A percentile compares a stretch with the other conserved stretches of the same genome.
phyloP scores from a whole-genome alignment of 1,284 basidiomycete genomes.

The Ustilago xerochloae region DNA sequence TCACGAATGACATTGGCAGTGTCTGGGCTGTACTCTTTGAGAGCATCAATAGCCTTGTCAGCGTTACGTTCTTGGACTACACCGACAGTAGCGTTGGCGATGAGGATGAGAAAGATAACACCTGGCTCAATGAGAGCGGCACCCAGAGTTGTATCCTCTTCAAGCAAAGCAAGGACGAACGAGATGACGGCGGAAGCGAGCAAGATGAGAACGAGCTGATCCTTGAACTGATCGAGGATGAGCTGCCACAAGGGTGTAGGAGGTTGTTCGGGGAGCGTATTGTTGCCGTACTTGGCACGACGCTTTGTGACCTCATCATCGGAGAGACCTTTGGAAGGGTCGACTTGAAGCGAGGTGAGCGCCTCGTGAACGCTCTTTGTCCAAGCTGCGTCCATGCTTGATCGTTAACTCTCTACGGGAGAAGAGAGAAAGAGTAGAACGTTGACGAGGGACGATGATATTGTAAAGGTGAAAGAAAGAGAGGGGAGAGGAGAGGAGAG shows the following conservation, averaged over 20 bases:
- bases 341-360: conserved; percentile 52
- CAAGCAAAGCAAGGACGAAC: conserved; percentile 63
- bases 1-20: conserved; percentile 60
- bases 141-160: conserved; percentile 61
- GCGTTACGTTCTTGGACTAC: conserved; percentile 67
- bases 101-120: conserved; percentile 67
- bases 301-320: conserved; percentile 47
- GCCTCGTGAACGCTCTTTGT: conserved; percentile 59
- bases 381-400: conserved; percentile 64
- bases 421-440: not conserved
- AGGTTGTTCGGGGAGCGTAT: conserved; percentile 82
- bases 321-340: conserved; percentile 56
- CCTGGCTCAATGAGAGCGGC: conserved; percentile 66
- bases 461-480: not conserved
- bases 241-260: conserved; percentile 91
- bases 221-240: conserved; percentile 91
- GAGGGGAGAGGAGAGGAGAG: not conserved
- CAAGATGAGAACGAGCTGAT: conserved; percentile 67
- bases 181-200: conserved; percentile 66
- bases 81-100: conserved; percentile 67
- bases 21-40: conserved; percentile 66
- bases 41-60: conserved; percentile 66
- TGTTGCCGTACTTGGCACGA: conserved; percentile 51
- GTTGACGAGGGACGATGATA: not conserved
- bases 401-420: not conserved